phyloP scores from a whole-genome alignment of 805 yeast species.

The Nakazawaea siamensis region DNA sequence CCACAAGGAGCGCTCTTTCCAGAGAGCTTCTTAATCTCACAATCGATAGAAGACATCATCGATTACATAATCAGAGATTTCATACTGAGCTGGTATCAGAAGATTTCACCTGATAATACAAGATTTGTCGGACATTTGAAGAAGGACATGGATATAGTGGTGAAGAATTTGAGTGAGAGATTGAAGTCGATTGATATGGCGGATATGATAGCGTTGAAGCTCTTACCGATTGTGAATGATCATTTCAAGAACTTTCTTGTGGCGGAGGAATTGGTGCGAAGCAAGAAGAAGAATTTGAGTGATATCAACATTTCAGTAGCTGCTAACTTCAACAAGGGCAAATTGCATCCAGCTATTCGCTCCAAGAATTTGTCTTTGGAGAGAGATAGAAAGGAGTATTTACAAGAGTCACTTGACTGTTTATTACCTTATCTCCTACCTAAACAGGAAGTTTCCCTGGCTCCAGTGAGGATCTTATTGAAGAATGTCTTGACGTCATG shows the following conservation, averaged over 20 bases:
- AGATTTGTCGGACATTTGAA: constrained; percentile 35
- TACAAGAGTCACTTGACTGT: constrained; percentile 31
- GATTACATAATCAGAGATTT: constrained; percentile 42
- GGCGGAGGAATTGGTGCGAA: constrained; percentile 29
- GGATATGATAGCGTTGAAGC: constrained; percentile 42
- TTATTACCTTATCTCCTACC: constrained; percentile 46
- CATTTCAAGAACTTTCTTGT: constrained; percentile 48
- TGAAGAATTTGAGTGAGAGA: constrained; percentile 33
- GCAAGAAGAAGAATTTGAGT: constrained; percentile 18
- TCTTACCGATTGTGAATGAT: constrained; percentile 58
- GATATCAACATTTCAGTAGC: constrained; percentile 35
- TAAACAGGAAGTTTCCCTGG: constrained; percentile 34
- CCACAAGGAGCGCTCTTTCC: constrained; percentile 26
- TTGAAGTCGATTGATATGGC: constrained; percentile 42
- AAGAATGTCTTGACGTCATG: constrained; percentile 57
- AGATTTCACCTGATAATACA: constrained; percentile 33
- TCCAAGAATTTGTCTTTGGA: constrained; percentile 26
- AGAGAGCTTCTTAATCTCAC: constrained; percentile 45
- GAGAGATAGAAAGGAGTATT: constrained; percentile 38
- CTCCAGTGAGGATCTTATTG: constrained; percentile 39
- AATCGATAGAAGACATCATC: constrained; percentile 41
- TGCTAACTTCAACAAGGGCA: constrained; percentile 37
- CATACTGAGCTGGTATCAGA: constrained; percentile 45
- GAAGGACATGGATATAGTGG: constrained; percentile 31
- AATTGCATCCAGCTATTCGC: constrained; percentile 51